Evolutionary conservation across 768 basidiomycete species (phyloP), one percentile per base, ranked within the genome.

Genomic region (Neoboletus magnificus): DNA sequence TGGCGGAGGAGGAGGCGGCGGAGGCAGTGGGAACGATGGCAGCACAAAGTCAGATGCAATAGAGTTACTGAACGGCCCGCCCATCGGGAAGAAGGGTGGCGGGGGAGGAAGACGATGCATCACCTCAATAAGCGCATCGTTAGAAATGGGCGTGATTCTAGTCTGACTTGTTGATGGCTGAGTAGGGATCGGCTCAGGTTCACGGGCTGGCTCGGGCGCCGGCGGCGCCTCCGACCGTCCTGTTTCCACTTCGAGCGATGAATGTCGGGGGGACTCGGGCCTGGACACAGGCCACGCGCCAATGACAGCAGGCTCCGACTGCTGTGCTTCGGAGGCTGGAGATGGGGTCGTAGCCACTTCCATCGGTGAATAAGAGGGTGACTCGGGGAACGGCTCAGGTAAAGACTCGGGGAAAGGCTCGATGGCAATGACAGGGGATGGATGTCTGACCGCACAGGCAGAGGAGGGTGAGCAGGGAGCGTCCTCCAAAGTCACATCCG

Each of bases 321-420:
- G 55, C 30, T 61, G 62, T 8, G n/a, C 56, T 46, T 60, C 65
- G 33, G 62, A 33, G 33, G 55, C 54, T 11, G 58, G 50, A 12
- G 68, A 60, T 16, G 74, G 69, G 1, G 75, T 76, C 23, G 75
- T 78, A 13, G 72, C 73, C 5, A 81, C 67, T 20, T 79, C 78
- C 74, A 82, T 80, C 0, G 80, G 78, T 7, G 81, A 79, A 42
- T 71, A 71, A 25, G 79, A 78, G 39, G 74, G 72, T 2, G 75
- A 76, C 32, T 58, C 57, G 42, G 66, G 47, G 32, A 54, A 59
- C 22, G 62, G 49, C 13, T 63, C 58, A 36, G 65, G 47, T 30
- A 54, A 59, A 25, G 62, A 48, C 13, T 63, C 58, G 36, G 65
- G 45, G 32, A 52, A 59, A 25, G 62, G 50, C 13, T 63, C 58